These are phyloP conservation scores for Juglanconis oblonga DNA, from an alignment of 2,329 filamentous ascomycete species.

Conservation along the genomic window DNA sequence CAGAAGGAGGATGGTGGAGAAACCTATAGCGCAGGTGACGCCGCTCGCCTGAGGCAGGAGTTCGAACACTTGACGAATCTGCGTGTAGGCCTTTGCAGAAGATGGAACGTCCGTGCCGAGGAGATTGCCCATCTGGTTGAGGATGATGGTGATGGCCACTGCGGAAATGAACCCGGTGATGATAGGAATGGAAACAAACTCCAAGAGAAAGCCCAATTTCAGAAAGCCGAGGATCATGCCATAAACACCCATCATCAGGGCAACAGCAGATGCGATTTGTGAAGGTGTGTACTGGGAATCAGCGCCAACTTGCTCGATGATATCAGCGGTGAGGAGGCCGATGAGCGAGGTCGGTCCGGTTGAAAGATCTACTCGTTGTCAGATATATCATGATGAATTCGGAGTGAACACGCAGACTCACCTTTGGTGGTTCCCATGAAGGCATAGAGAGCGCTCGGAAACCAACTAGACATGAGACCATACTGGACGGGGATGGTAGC, in stretches of 20 bases:
- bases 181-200: conserved; percentile 64
- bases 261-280: conserved; percentile 58
- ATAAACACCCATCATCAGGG: conserved; percentile 62
- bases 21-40: conserved; percentile 57
- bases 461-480: conserved; percentile 58
- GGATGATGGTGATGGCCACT: conserved; percentile 62
- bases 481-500: conserved; percentile 60
- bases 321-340: conserved; percentile 60
- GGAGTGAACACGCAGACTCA: conserved; percentile 23
- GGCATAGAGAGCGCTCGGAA: conserved; percentile 54
- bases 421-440: conserved; percentile 63
- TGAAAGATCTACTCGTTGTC: conserved; percentile 47
- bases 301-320: conserved; percentile 49
- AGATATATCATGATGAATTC: background rate
- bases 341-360: conserved; percentile 64
- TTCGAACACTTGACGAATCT: conserved; percentile 57
- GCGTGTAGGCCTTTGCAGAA: conserved; percentile 47
- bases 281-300: conserved; percentile 45
- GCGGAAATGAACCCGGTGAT: conserved; percentile 65
- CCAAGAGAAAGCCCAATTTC: conserved; percentile 62
- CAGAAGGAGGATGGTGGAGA: conserved; percentile 55
- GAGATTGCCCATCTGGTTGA: conserved; percentile 61
- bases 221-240: conserved; percentile 57
- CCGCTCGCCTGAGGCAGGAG: conserved; percentile 56
- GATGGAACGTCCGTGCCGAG: conserved; percentile 52